Conservation (phyloP, 139 green algal genomes). For the Ettlia oleoabundans region DNA sequence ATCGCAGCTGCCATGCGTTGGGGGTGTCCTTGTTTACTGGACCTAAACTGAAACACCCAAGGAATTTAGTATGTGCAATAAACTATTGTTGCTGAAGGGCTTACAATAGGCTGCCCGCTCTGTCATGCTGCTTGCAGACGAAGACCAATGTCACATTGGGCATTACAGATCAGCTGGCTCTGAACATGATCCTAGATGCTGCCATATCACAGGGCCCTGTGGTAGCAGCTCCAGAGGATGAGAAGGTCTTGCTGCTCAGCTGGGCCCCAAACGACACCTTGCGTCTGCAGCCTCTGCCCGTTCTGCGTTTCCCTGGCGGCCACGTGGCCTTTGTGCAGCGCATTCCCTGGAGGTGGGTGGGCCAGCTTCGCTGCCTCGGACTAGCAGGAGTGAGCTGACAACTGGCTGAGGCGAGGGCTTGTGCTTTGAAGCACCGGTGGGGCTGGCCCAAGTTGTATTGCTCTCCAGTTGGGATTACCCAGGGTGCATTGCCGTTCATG, state of each 20-base stretch:
- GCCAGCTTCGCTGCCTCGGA: neutral
- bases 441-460: too few species aligned
- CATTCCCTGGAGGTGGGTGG: slow-evolving; percentile 22
- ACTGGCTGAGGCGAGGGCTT: too few species aligned
- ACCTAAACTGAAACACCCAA: too few species aligned
- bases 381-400: too few species aligned
- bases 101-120: neutral
- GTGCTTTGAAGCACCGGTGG: too few species aligned
- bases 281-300: slow-evolving; percentile 30
- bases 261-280: slow-evolving; percentile 3
- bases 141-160: neutral
- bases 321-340: slow-evolving; percentile 50
- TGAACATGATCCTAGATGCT: slow-evolving; percentile 39
- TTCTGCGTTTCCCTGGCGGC: slow-evolving; percentile 36
- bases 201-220: slow-evolving; percentile 1
- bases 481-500: too few species aligned
- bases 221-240: neutral
- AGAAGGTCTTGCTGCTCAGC: slow-evolving; percentile 1
- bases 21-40: too few species aligned
- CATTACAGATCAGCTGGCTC: slow-evolving; percentile 41
- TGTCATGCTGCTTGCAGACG: neutral
- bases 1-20: too few species aligned
- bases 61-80: too few species aligned
- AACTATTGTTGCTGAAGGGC: too few species aligned
- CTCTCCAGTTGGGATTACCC: too few species aligned